Evolutionary conservation across 2,329 filamentous ascomycete species (phyloP).

Genomic region (Microsporum audouinii): DNA sequence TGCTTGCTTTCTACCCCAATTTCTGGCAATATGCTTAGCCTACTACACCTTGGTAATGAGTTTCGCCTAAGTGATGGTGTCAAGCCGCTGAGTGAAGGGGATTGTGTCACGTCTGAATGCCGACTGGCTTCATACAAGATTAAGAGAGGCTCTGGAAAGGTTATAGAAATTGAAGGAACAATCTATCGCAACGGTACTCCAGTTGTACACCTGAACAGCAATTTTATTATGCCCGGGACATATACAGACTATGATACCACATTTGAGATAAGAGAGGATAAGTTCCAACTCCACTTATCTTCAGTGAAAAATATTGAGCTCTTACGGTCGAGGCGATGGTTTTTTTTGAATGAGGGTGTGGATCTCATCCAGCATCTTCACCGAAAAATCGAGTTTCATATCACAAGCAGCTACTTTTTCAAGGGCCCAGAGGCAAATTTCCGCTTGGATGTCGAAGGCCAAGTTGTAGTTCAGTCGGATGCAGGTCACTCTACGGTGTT

Average conservation of each 20-base stretch:
- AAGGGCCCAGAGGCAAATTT: background rate
- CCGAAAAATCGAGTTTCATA: background rate
- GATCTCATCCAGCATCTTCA: background rate
- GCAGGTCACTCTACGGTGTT: background rate
- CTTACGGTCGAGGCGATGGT: conserved; percentile 95
- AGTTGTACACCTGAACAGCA: conserved; percentile 97
- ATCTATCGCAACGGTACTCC: conserved; percentile 71
- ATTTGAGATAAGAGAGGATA: conserved; percentile 82
- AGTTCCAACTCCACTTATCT: conserved; percentile 89
- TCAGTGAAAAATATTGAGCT: conserved; percentile 88
- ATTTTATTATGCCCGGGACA: conserved; percentile 88
- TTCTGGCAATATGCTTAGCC: conserved; percentile 88
- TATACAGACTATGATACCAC: conserved; percentile 96
- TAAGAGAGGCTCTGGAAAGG: conserved; percentile 46
- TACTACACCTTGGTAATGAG: conserved; percentile 91
- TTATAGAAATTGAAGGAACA: conserved; percentile 98
- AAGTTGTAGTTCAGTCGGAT: background rate
- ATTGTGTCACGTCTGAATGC: background rate
- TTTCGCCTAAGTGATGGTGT: conserved; percentile 44
- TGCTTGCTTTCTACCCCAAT: conserved; percentile 96
- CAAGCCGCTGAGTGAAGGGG: background rate
- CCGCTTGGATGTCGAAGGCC: background rate
- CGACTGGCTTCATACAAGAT: background rate
- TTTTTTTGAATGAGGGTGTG: conserved; percentile 28
- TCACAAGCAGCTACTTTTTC: background rate